phyloP scores from a whole-genome alignment of 352 stramenopile species.

The Phytophthora tubulina region DNA sequence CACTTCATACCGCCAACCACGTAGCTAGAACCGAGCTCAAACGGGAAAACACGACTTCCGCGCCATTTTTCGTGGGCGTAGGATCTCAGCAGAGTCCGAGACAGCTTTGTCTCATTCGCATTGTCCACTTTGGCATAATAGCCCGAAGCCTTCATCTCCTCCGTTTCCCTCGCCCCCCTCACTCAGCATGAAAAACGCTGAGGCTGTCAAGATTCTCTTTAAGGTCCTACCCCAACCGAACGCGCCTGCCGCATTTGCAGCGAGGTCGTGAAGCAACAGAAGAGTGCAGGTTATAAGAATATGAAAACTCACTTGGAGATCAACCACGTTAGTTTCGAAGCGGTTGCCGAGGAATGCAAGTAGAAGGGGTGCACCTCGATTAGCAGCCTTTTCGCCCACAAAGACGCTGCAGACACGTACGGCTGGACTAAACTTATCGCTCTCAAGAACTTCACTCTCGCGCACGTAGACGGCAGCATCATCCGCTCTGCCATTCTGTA shows the following conservation, averaged over 20 bases:
- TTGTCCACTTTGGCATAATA: neutral
- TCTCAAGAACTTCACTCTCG: slow-evolving; percentile 12
- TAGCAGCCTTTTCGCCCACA: neutral
- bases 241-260: neutral
- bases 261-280: neutral
- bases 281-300: neutral
- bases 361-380: neutral
- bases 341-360: neutral
- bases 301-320: neutral
- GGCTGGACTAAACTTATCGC: slow-evolving; percentile 9
- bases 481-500: neutral
- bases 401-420: slow-evolving; percentile 9
- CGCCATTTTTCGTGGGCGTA: neutral
- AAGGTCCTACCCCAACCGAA: neutral
- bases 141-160: neutral
- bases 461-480: neutral
- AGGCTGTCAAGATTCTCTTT: neutral
- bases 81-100: too few species aligned
- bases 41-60: neutral
- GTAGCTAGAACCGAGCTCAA: neutral
- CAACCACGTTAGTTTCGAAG: neutral
- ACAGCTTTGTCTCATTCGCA: neutral
- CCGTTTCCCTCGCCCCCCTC: neutral
- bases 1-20: neutral
- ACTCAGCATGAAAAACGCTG: neutral